phyloP scores from a whole-genome alignment of 768 basidiomycete species.

The Boletus subparvulus region DNA sequence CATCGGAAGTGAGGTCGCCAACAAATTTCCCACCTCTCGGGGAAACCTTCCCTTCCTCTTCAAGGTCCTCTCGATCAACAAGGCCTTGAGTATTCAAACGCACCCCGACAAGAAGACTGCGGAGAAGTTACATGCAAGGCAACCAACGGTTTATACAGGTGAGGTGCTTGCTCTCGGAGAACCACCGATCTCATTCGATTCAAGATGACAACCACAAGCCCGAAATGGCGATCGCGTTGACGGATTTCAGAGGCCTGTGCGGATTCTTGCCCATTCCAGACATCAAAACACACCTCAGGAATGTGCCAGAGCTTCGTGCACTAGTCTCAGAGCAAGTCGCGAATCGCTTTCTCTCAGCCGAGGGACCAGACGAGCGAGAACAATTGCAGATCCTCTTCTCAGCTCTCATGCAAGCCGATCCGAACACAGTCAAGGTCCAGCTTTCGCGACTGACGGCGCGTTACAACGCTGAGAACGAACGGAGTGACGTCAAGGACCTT shows the following conservation, averaged over 20 bases:
- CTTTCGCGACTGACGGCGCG: constrained; percentile 59
- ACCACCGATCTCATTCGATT: constrained; percentile 8
- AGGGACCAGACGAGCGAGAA: constrained; percentile 37
- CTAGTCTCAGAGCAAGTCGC: constrained; percentile 63
- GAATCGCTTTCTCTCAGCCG: constrained; percentile 49
- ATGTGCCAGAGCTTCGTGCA: constrained; percentile 72
- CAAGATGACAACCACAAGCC: constrained; percentile 96
- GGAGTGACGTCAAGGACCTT: constrained; percentile 56
- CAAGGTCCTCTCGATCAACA: constrained; percentile 88
- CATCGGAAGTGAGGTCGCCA: constrained; percentile 59
- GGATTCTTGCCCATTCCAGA: constrained; percentile 83
- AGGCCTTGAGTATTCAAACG: constrained; percentile 88
- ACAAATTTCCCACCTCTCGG: constrained; percentile 50
- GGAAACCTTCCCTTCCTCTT: constrained; percentile 89
- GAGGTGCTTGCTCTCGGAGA: constrained; percentile 15
- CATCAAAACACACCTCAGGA: constrained; percentile 65
- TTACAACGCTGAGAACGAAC: constrained; percentile 51
- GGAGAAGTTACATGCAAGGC: constrained; percentile 59
- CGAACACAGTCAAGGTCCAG: constrained; percentile 48
- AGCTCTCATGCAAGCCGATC: constrained; percentile 80
- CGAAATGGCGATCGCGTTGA: constrained; percentile 97
- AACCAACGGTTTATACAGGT: constrained; percentile 93
- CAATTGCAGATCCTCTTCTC: constrained; percentile 75
- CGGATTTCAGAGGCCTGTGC: constrained; percentile 86
- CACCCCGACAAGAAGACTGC: constrained; percentile 89